phyloP scores from a whole-genome alignment of 345 rosid genomes.

The Conringia planisiliqua region DNA sequence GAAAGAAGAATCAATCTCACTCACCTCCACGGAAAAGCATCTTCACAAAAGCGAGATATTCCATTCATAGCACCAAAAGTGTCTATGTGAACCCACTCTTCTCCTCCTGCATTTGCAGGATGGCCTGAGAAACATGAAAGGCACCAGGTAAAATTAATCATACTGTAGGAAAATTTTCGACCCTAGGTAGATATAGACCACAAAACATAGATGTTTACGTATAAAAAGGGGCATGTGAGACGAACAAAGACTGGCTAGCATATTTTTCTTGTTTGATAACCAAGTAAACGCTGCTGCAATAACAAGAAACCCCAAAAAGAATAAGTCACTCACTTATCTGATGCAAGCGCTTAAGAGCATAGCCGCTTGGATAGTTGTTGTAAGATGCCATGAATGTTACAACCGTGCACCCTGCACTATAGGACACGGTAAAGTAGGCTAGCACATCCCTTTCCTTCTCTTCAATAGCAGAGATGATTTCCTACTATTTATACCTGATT shows the following conservation, averaged over 20 bases:
- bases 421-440: conserved; percentile 35
- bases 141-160: not conserved
- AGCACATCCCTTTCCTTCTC: conserved; percentile 1
- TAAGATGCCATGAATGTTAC: conserved; percentile 79
- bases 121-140: conserved; percentile 41
- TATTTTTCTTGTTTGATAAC: conserved; percentile 11
- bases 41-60: conserved; percentile 88
- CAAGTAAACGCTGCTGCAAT: not conserved
- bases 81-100: conserved; percentile 86
- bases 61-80: conserved; percentile 94
- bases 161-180: not conserved
- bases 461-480: conserved; percentile 7
- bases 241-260: not conserved
- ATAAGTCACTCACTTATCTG: conserved; percentile 52
- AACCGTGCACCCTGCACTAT: conserved; percentile 83
- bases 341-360: conserved; percentile 80
- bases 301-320: conserved; percentile 3
- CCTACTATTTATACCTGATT: conserved; percentile 54
- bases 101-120: conserved; percentile 40
- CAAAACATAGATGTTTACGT: not conserved
- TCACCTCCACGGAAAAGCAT: conserved; percentile 82
- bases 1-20: conserved; percentile 37
- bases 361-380: conserved; percentile 87
- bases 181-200: not conserved
- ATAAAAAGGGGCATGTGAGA: not conserved